Conservation (phyloP, 1,284 basidiomycete species). For the Tremellales sp. region DNA sequence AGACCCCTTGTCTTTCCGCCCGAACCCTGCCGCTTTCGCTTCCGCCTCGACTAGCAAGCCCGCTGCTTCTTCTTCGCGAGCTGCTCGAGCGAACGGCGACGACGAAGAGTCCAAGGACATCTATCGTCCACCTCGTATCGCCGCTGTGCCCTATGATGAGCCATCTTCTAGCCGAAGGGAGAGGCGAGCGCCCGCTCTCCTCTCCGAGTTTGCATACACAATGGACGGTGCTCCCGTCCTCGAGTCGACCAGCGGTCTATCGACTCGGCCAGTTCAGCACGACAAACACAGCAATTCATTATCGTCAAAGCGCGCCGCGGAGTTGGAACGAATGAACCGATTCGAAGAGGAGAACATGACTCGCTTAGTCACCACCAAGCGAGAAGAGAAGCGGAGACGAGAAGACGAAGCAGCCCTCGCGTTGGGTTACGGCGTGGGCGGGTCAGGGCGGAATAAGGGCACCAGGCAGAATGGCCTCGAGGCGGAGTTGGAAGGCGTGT, state of each 20-base stretch:
- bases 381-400: constrained; percentile 69
- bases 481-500: constrained; percentile 77
- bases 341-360: constrained; percentile 98
- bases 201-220: constrained; percentile 57
- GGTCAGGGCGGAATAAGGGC: constrained; percentile 51
- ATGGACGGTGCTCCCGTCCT: constrained; percentile 58
- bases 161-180: constrained; percentile 37
- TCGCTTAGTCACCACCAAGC: constrained; percentile 85
- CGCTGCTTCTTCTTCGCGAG: neutral
- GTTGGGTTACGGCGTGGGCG: constrained; percentile 59
- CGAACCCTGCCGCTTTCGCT: constrained; percentile 61
- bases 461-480: constrained; percentile 69
- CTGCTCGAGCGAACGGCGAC: constrained; percentile 37
- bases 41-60: constrained; percentile 14
- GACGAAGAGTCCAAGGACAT: constrained; percentile 51
- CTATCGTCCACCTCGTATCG: constrained; percentile 88
- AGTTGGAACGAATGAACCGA: constrained; percentile 74
- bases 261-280: constrained; percentile 38
- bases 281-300: constrained; percentile 45
- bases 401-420: constrained; percentile 89
- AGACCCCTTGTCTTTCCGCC: constrained; percentile 88
- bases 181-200: constrained; percentile 66
- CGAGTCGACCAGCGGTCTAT: constrained; percentile 75
- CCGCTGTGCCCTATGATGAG: constrained; percentile 85
- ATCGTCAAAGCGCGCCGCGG: constrained; percentile 52